These are phyloP conservation scores for Piromyces finnis DNA, from an alignment of 192 early-diverging fungal species.

Conservation along the genomic window DNA sequence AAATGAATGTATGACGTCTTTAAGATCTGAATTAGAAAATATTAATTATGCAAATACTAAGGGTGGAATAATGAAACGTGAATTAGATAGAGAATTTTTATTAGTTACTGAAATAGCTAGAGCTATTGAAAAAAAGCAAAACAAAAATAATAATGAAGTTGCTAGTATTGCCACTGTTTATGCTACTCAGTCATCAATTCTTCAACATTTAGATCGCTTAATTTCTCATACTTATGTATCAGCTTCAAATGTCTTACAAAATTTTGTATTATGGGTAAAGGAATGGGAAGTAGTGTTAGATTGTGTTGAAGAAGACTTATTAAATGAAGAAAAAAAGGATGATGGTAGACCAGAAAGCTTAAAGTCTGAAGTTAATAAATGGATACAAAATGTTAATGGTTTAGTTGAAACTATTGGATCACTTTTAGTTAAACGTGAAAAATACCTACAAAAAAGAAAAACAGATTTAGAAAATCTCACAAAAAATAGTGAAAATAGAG, in stretches of 20 bases:
- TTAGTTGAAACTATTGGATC: not conserved
- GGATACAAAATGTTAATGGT: not conserved
- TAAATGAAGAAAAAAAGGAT: not conserved
- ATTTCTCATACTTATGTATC: not conserved
- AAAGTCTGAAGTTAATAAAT: not conserved
- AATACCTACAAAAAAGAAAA: not conserved
- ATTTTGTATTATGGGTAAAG: not conserved
- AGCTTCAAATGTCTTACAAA: not conserved
- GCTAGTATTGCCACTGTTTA: not conserved
- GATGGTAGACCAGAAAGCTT: not conserved
- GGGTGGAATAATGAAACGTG: not conserved
- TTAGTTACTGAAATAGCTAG: not conserved
- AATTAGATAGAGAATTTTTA: not conserved
- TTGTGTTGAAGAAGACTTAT: not conserved
- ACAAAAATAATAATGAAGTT: not conserved
- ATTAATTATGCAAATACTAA: not conserved
- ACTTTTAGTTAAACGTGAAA: not conserved
- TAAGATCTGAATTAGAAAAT: not conserved
- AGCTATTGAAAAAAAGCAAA: not conserved
- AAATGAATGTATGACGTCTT: not conserved
- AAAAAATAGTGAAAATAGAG: not conserved
- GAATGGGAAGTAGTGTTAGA: not conserved
- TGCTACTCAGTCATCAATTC: not conserved
- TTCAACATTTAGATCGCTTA: not conserved
- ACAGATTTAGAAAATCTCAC: not conserved